A percentile compares a stretch with the other conserved stretches of the same genome.
phyloP scores from a whole-genome alignment of 345 rosid genomes.

The Mercurialis annua region DNA sequence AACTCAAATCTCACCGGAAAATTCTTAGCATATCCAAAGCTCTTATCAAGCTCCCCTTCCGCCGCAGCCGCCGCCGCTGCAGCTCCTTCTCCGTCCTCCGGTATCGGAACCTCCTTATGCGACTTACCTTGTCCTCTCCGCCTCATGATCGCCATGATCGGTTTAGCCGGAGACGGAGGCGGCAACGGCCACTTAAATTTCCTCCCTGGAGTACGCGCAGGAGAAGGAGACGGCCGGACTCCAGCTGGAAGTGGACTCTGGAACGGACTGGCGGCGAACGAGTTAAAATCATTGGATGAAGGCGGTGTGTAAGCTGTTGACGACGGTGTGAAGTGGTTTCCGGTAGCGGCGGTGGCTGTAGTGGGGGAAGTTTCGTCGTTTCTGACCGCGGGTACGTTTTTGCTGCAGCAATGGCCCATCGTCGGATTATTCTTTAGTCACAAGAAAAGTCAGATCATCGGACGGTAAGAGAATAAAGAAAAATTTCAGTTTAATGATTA shows the following conservation, averaged over 20 bases:
- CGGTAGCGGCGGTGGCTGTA: constrained; percentile 16
- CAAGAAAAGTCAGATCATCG: constrained; percentile 31
- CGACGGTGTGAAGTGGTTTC: constrained; percentile 25
- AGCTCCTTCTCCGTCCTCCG: constrained; percentile 16
- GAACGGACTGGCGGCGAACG: constrained; percentile 21
- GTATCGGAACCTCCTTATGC: constrained; percentile 21
- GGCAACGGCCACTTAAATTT: constrained; percentile 34
- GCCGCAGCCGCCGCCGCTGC: constrained; percentile 7
- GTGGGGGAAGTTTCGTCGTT: constrained; percentile 16
- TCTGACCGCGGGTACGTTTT: constrained; percentile 21
- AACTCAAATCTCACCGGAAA: constrained; percentile 21
- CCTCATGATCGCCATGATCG: constrained; percentile 30
- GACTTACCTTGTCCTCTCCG: constrained; percentile 12
- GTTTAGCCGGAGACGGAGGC: constrained; percentile 32
- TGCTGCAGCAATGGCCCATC: constrained; percentile 89
- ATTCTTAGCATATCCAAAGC: constrained; percentile 24
- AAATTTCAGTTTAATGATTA: neutral
- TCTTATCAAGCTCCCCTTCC: constrained; percentile 25
- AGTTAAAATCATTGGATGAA: neutral
- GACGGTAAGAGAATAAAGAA: constrained; percentile 5
- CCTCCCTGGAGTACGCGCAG: constrained; percentile 22
- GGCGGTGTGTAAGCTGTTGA: constrained; percentile 15
- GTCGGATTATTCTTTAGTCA: constrained; percentile 14
- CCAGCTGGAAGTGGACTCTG: constrained; percentile 28
- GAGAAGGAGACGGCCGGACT: constrained; percentile 23